Percentiles rank a stretch among this genome's conserved stretches.
Conservation (phyloP, 2,329 filamentous ascomycete genomes). For the Aspergillus awamori region DNA sequence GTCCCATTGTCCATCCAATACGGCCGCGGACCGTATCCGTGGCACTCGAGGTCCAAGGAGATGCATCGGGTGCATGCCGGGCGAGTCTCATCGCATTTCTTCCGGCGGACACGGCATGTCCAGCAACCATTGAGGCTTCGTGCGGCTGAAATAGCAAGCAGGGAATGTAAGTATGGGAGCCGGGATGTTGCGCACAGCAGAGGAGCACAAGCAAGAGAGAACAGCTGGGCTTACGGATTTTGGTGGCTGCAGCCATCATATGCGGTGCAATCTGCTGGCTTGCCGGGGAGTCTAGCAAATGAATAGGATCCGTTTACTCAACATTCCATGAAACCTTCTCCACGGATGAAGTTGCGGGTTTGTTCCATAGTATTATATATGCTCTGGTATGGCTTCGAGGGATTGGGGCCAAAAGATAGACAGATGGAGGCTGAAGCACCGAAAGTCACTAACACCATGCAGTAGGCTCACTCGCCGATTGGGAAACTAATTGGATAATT, state of each 20-base stretch:
- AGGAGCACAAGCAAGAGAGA: not conserved
- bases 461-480: not conserved
- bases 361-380: not conserved
- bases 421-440: not conserved
- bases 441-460: not conserved
- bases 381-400: not conserved
- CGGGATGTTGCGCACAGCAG: not conserved
- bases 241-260: not conserved
- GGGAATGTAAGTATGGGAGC: not conserved
- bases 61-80: not conserved
- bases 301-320: not conserved
- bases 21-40: not conserved
- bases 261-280: not conserved
- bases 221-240: not conserved
- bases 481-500: not conserved
- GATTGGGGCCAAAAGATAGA: not conserved
- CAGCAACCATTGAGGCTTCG: conserved; percentile 6
- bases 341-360: not conserved
- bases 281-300: not conserved
- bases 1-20: conserved; percentile 3
- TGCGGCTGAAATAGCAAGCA: not conserved
- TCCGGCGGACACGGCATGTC: conserved; percentile 1
- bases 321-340: not conserved
- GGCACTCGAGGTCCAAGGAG: conserved; percentile 2
- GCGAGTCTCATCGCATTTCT: conserved; percentile 6